phyloP scores from a whole-genome alignment of 2,329 filamentous ascomycete species.

The Colletotrichum chlorophyti region DNA sequence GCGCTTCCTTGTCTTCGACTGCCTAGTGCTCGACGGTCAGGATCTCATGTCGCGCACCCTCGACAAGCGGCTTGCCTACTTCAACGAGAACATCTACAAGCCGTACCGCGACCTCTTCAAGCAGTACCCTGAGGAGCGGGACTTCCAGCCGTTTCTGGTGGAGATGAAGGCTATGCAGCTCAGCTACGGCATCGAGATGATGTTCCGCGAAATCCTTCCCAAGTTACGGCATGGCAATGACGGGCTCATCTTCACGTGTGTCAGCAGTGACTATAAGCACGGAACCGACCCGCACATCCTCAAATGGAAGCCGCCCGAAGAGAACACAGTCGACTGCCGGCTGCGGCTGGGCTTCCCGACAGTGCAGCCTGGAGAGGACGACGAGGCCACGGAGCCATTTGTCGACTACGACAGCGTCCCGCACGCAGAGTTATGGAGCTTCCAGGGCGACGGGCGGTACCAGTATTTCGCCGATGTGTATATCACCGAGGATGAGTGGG shows the following conservation, averaged over 20 bases:
- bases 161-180: conserved; percentile 91
- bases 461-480: conserved; percentile 71
- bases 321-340: conserved; percentile 95
- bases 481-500: conserved; percentile 82
- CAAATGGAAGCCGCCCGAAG: conserved; percentile 96
- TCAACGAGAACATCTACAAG: conserved; percentile 77
- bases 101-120: conserved; percentile 71
- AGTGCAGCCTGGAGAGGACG: conserved; percentile 73
- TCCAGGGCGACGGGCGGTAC: conserved; percentile 69
- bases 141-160: conserved; percentile 78
- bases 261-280: conserved; percentile 82
- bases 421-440: conserved; percentile 74
- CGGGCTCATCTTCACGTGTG: conserved; percentile 97
- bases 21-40: conserved; percentile 79
- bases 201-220: conserved; percentile 88
- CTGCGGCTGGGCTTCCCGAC: conserved; percentile 78
- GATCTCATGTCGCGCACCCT: conserved; percentile 80
- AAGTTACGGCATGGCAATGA: conserved; percentile 91
- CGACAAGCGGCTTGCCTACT: conserved; percentile 88
- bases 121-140: conserved; percentile 72
- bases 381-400: conserved; percentile 68
- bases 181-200: conserved; percentile 86
- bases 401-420: conserved; percentile 84
- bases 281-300: conserved; percentile 94
- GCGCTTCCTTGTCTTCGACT: conserved; percentile 93